Conservation (phyloP, 2,329 filamentous ascomycete genomes). For the Monosporascus ibericus region DNA sequence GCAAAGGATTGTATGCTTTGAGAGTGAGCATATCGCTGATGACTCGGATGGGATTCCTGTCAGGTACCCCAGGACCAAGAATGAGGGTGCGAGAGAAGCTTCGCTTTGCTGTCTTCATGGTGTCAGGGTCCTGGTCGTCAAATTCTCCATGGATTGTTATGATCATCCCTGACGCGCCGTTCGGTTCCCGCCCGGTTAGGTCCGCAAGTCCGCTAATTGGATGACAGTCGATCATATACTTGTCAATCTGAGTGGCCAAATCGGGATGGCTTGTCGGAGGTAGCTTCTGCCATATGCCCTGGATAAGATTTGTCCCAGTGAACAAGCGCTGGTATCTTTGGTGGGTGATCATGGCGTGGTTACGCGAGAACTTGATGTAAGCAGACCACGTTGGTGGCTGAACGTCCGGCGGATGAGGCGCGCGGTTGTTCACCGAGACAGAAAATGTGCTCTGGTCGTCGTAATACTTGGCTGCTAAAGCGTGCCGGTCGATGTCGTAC, state of each 20-base stretch:
- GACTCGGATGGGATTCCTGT: constrained; percentile 62
- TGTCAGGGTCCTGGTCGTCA: constrained; percentile 60
- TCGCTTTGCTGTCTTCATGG: constrained; percentile 55
- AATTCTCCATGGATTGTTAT: constrained; percentile 81
- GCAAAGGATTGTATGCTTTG: constrained; percentile 53
- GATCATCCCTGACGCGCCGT: constrained; percentile 71
- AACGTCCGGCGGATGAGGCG: constrained; percentile 41
- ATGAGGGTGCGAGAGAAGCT: constrained; percentile 80
- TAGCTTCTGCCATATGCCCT: constrained; percentile 61
- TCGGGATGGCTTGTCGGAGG: constrained; percentile 71
- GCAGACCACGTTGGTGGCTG: constrained; percentile 56
- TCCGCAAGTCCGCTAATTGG: constrained; percentile 66
- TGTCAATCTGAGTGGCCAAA: constrained; percentile 57
- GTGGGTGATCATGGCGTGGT: constrained; percentile 64
- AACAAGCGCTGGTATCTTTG: constrained; percentile 59
- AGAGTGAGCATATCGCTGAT: constrained; percentile 74
- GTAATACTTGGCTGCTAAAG: constrained; percentile 62
- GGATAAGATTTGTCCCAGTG: constrained; percentile 58
- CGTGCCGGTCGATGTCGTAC: constrained; percentile 66
- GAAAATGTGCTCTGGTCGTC: constrained; percentile 72
- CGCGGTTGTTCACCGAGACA: constrained; percentile 60
- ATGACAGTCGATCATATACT: constrained; percentile 81
- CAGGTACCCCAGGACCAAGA: constrained; percentile 65
- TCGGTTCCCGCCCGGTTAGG: constrained; percentile 53
- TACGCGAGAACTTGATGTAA: constrained; percentile 74